Base-by-base conservation (phyloP, 805 yeast species). In the Metschnikowia koreensis region DNA sequence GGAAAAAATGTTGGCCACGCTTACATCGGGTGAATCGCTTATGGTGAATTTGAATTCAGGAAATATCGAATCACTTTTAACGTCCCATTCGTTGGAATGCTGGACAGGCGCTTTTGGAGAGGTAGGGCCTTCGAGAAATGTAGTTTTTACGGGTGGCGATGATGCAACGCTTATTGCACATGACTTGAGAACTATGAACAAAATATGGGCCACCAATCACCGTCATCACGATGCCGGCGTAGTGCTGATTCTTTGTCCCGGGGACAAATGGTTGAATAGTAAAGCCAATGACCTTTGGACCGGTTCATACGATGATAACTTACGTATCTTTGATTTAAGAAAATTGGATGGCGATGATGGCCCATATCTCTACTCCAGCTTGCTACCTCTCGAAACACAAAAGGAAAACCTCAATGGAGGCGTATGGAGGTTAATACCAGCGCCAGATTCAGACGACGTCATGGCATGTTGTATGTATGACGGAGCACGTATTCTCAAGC, bases 381-480 rank as follows among this genome's bases (percentile, higher is more conserved):
- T 73, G n/a, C 70, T 79, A 1, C 93, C 93, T 0, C 68, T 66
- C 31, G 72, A 75, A 0, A 63, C 65, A 6, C 66, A 73, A 12
- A 70, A 72, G 41, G 66, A 73, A 29, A 79, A 84, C 44, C 71
- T 94, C 3, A 92, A 90, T 1, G 98, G 99, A 6, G 99, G 99
- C 1, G 98, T 93, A 2, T 93, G 99, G 99, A 74, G 97, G 60
- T 75, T 94, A 52, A 71, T 83, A 7, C 97, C 96, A 1, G 74
- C 81, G 16, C 81, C 83, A 0, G 49, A 57, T 0, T 58, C 62
- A 4, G 69, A 80, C 51, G 70, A 81, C 40, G 76, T 93, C 0
- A 69, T 93, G 46, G 83, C 85, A 0, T 92, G 97, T 66, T 90
- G 97, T 63, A 94, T 94, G 98, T 93, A 93, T 63, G 91, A 89